Evolutionary conservation across 768 basidiomycete genomes (phyloP).

Genomic region (Scleroderma citrinum): DNA sequence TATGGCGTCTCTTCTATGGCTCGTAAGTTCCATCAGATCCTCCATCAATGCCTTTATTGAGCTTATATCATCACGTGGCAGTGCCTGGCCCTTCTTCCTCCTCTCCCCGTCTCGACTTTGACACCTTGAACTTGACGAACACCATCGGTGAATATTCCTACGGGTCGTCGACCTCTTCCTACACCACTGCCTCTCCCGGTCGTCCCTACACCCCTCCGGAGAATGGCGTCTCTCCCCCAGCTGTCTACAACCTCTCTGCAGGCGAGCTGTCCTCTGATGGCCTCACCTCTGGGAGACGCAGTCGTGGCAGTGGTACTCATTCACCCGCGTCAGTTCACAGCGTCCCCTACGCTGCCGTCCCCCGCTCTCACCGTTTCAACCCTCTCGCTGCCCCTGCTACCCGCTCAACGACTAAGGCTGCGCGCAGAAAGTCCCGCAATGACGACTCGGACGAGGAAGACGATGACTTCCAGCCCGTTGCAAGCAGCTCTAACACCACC

Average conservation of each 20-base stretch:
- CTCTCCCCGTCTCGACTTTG: slow-evolving; percentile 60
- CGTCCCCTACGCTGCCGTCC: slow-evolving; percentile 56
- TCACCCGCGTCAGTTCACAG: slow-evolving; percentile 43
- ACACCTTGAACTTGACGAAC: slow-evolving; percentile 51
- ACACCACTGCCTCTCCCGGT: slow-evolving; percentile 45
- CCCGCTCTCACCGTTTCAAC: slow-evolving; percentile 75
- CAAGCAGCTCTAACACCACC: slow-evolving; percentile 38
- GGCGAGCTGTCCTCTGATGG: slow-evolving; percentile 75
- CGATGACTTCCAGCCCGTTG: slow-evolving; percentile 64
- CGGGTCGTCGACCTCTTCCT: slow-evolving; percentile 48
- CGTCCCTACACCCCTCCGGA: slow-evolving; percentile 67
- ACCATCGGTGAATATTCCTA: slow-evolving; percentile 56
- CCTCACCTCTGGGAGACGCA: slow-evolving; percentile 55
- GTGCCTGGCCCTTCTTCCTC: slow-evolving; percentile 48
- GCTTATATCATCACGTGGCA: slow-evolving; percentile 23
- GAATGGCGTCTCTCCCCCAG: slow-evolving; percentile 65
- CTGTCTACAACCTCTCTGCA: slow-evolving; percentile 63
- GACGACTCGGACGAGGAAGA: slow-evolving; percentile 70
- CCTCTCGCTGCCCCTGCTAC: slow-evolving; percentile 52
- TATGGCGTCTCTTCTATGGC: slow-evolving; percentile 58
- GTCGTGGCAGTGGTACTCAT: slow-evolving; percentile 63
- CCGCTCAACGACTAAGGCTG: slow-evolving; percentile 49
- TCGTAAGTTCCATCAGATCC: slow-evolving; percentile 38
- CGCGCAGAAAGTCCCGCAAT: slow-evolving; percentile 43
- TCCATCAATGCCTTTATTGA: not conserved